phyloP scores from a whole-genome alignment of 139 green algal genomes.

The Zygnema circumcarinatum region DNA sequence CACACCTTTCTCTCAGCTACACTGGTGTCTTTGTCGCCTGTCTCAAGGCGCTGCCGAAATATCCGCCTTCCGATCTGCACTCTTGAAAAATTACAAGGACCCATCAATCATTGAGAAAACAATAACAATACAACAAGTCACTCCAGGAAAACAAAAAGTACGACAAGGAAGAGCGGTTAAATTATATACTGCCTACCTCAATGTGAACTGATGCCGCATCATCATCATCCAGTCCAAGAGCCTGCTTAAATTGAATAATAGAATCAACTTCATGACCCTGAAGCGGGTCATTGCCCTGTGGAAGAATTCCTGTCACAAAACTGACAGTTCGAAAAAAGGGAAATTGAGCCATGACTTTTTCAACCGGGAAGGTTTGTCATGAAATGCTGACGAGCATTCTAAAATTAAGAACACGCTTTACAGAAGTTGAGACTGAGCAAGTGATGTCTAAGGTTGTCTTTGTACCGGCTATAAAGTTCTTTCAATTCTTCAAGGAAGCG shows the following conservation, averaged over 20 bases:
- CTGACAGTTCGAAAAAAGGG: slow-evolving; percentile 33
- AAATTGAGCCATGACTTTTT: neutral
- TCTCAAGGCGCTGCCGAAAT: slow-evolving; percentile 76
- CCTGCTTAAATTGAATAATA: slow-evolving; percentile 80
- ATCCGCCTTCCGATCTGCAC: slow-evolving; percentile 76
- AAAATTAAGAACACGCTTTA: neutral
- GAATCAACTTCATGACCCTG: slow-evolving; percentile 74
- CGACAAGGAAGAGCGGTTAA: neutral
- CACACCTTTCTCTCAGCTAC: slow-evolving; percentile 57
- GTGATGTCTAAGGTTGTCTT: no score
- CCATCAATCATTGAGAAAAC: no score
- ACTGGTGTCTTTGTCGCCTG: slow-evolving; percentile 51
- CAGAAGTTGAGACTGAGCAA: no score
- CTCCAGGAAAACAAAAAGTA: neutral
- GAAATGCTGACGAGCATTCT: neutral
- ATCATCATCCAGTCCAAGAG: slow-evolving; percentile 85
- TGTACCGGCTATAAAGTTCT: slow-evolving; percentile 47
- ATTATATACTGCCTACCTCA: slow-evolving; percentile 65
- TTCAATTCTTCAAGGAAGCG: slow-evolving; percentile 47
- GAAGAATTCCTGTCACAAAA: slow-evolving; percentile 87
- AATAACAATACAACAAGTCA: neutral
- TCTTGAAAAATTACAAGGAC: neutral
- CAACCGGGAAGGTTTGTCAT: neutral
- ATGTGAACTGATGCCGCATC: slow-evolving; percentile 93
- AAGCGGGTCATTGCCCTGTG: slow-evolving; percentile 77